Percentiles rank a stretch among this genome's conserved stretches.
Evolutionary conservation across 139 green algal genomes (phyloP).

Genomic region (Chlorella sorokiniana): DNA sequence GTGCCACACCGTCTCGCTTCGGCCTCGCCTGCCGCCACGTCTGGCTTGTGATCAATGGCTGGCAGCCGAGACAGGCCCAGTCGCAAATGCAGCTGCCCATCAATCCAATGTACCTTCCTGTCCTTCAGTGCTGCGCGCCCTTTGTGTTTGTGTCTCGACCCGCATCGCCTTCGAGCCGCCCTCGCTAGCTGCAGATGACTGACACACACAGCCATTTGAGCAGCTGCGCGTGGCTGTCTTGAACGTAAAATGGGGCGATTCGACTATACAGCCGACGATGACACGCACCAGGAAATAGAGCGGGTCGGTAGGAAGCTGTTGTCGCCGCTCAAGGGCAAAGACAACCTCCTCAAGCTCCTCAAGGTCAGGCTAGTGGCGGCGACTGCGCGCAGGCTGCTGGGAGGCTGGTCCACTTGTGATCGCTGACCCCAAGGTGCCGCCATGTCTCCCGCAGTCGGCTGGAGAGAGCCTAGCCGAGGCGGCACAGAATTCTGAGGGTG

Average conservation of each 20-base stretch:
- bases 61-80: background rate
- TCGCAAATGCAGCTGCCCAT: background rate
- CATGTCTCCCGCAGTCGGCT: slow-evolving; percentile 34
- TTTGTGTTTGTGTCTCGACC: too few relatives aligned
- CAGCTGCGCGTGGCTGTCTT: background rate
- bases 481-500: slow-evolving; percentile 47
- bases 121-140: too few relatives aligned
- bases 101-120: background rate
- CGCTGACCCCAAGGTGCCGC: background rate
- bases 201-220: background rate
- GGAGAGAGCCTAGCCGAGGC: slow-evolving; percentile 40
- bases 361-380: slow-evolving; percentile 42
- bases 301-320: slow-evolving; percentile 38
- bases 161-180: too few relatives aligned
- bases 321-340: slow-evolving; percentile 45
- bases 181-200: background rate
- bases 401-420: background rate
- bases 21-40: background rate
- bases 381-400: background rate
- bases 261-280: slow-evolving; percentile 37
- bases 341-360: slow-evolving; percentile 54
- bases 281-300: slow-evolving; percentile 7
- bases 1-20: background rate
- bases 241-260: slow-evolving; percentile 1
- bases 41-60: background rate